Evolutionary conservation across 345 rosid genomes (phyloP), one percentile per base, ranked within the genome.

Genomic region (Punica granatum): DNA sequence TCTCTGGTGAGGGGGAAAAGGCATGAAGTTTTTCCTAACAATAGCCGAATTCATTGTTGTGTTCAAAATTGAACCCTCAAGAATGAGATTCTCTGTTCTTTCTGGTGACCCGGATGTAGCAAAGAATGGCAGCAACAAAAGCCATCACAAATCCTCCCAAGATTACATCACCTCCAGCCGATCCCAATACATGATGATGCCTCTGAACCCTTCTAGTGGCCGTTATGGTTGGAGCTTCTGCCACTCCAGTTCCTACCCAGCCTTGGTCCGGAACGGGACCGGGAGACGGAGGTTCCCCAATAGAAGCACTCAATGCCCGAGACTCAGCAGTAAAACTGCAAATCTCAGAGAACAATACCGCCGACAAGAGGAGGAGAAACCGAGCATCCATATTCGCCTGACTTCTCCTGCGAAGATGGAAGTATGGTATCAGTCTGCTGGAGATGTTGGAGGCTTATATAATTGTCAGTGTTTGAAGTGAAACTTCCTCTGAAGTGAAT

Each of bases 21-120:
- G n/a, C n/a, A n/a, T n/a, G n/a, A n/a, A n/a, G n/a, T n/a, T n/a
- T n/a, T n/a, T n/a, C n/a, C n/a, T n/a, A n/a, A n/a, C n/a, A n/a
- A n/a, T n/a, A n/a, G n/a, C n/a, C n/a, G n/a, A n/a, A n/a, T n/a
- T n/a, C n/a, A n/a, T n/a, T 51, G 18, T 19, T 6, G n/a, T 4
- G 23, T 18, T 23, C 23, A 8, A 19, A 46, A 18, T 19, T 1
- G 14, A 39, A 66, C 18, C 30, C 25, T 63, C 65, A 67, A 65
- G 59, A 39, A 6, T 58, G 58, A 7, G 21, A 31, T 48, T 66
- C 60, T 19, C 48, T 42, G 19, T 33, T 69, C 69, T 13, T 72
- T 62, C 67, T 81, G 19, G 81, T 77, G 36, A 76, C 69, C 36
- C 70, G 72, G 30, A 81, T 67, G 74, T 77, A 83, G 67, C 74